Evolutionary conservation across 108 stramenopile species (phyloP), one percentile per base, ranked within the genome.

Genomic region (Fragilaria radians): DNA sequence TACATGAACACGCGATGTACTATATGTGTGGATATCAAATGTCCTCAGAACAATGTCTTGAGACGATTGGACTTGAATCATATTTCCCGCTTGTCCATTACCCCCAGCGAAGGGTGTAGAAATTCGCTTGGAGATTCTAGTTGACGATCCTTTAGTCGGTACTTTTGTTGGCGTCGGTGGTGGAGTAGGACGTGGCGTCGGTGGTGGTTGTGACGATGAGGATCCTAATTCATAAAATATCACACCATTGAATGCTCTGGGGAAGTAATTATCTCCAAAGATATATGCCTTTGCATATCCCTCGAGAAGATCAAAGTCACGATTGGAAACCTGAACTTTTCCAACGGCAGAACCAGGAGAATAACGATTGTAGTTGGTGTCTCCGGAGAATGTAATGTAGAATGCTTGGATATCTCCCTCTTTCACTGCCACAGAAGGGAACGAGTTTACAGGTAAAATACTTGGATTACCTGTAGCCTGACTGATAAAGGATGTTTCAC

Each of bases 311-410:
- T 1, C 32, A 19, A 57, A 21, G 31, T 57, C 55, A 22, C 19
- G n/a, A 36, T 57, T 57, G 3, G 28, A 32, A 19, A 27, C 19
- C n/a, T 23, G 28, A 19, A 34, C 7, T 27, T 19, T 57, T 7
- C 55, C 55, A 29, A 33, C 32, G 3, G 3, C 21, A 23, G 32
- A 23, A 1, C 55, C 55, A 18, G 28, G 14, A 18, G 55, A 32
- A 7, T 57, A 57, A 3, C 55, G 32, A 19, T 57, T 57, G 4
- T 33, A 34, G 31, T 57, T 57, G 22, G 55, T 34, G 31, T 3
- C 32, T 2, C 3, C 18, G 24, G 55, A 23, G 31, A 57, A 57
- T 22, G 55, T 57, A 23, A 57, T 32, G 55, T 57, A 57, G 28
- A 57, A 57, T 14, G 31, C 29, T 34, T 34, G 55, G 21, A 21